Evolutionary conservation across 129 eudicot species (phyloP), one percentile per base, ranked within the genome.

Genomic region (Flaveria trinervia): DNA sequence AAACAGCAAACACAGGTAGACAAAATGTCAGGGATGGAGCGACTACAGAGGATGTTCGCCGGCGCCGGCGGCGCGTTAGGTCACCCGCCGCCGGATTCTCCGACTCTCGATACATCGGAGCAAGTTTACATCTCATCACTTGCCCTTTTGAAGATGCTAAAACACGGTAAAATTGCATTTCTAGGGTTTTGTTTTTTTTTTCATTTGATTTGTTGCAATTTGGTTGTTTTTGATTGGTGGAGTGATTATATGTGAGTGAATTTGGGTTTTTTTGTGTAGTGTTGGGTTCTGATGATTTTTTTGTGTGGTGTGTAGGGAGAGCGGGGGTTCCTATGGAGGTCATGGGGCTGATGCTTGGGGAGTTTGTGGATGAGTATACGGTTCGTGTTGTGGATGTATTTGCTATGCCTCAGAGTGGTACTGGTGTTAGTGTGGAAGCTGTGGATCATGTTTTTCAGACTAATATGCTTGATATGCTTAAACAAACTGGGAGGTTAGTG

Each of bases 351-450:
- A 93, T 93, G 98, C 85, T 93, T 70, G 98, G 98, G 72, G 97
- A 93, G 51, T 93, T 93, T 68, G 97, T 93, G 50, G 98, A 93
- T 80, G 98, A 93, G 79, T 93, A 93, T 71, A 93, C 98, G 0
- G 98, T 93, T 74, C 89, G 97, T 13, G 97, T 90, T 36, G 98
- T 93, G 1, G 97, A 93, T 79, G 98, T 93, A 49, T 93, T 93
- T 79, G 98, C 98, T 39, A 93, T 93, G 98, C 98, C 98, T 0
- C 98, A 93, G 80, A 93, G 98, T 84, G 98, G 98, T 54, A 93
- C 98, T 54, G 98, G 98, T 14, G 98, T 93, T 44, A 93, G 98
- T 84, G 98, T 93, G 17, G 98, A 93, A 82, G 98, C 98, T 68
- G 98, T 93, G 15, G 98, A 93, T 77, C 98, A 88, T 86, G 98